Base-by-base conservation (phyloP, 345 rosid genomes). In the Eucalyptus caleyi region DNA sequence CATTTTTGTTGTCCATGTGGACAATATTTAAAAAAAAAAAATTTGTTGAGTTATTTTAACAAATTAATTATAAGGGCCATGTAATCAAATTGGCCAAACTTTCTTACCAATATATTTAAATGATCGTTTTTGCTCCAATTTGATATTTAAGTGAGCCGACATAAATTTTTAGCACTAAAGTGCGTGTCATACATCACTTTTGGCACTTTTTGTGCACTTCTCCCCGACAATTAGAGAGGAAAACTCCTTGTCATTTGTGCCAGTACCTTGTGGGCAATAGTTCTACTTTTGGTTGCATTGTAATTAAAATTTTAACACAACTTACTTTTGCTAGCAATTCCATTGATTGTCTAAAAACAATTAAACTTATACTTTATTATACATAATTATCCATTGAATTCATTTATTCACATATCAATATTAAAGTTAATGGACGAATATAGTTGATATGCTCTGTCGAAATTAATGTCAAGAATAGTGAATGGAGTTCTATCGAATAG, bases 61-160 rank as follows among this genome's bases (percentile, higher is more conserved):
- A 53, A 7, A 53, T 53, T 53, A 53, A 53, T 19, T 53, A 19
- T 53, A 19, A 19, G 24, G 24, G 56, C 2, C 56, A 53, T 1
- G 24, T 53, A 53, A 53, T 53, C 24, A 53, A 53, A 19, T 53
- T 19, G 56, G 10, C 56, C 56, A 53, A 53, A 53, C 4, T 53
- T 53, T 53, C 10, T 53, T 8, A 19, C 24, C 24, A 0, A 53
- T 53, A 21, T 1, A 53, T 53, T 19, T 19, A 53, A 19, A 5
- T 53, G 56, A 53, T 19, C 5, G 2, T 53, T 53, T 53, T 53
- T 53, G 24, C 24, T 19, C 5, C 1, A 53, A 53, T 19, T 53
- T 7, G 10, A 53, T 9, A 53, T 2, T 53, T 19, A 53, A 53
- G 5, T 19, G 56, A 19, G 56, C 0, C 2, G 0, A 3, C 9